These are phyloP conservation scores for Cadophora sp. DNA, from an alignment of 2,329 filamentous ascomycete species.

Conservation along the genomic window DNA sequence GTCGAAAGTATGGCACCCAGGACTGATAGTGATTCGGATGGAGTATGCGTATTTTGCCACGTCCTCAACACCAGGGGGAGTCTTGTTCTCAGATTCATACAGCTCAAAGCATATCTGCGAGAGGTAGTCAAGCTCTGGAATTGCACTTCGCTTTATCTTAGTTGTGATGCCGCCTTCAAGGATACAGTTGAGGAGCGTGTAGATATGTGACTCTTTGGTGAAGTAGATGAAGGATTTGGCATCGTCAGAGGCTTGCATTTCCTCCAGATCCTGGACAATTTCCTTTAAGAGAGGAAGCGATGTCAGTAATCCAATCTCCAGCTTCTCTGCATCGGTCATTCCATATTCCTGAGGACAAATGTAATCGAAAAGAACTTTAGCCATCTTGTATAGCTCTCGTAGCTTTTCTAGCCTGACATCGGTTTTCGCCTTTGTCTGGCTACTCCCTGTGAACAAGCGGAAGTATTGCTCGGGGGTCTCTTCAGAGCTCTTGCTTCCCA, in stretches of 20 bases:
- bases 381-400: conserved; percentile 89
- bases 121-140: conserved; percentile 96
- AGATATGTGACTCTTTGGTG: conserved; percentile 98
- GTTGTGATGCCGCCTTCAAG: conserved; percentile 96
- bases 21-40: conserved; percentile 94
- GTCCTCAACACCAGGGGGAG: conserved; percentile 41
- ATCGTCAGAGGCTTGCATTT: conserved; percentile 93
- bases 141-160: conserved; percentile 93
- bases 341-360: conserved; percentile 99
- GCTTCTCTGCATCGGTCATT: conserved; percentile 92
- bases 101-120: conserved; percentile 98
- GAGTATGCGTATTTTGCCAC: conserved; percentile 77
- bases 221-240: conserved; percentile 99
- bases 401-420: conserved; percentile 88
- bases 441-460: conserved; percentile 82
- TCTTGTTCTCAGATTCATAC: conserved; percentile 85
- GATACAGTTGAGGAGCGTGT: conserved; percentile 97
- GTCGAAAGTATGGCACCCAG: conserved; percentile 95
- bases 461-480: conserved; percentile 73
- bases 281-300: conserved; percentile 90
- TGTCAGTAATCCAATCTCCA: conserved; percentile 96
- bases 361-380: conserved; percentile 96
- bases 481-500: conserved; percentile 56
- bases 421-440: conserved; percentile 76
- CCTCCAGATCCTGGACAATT: conserved; percentile 95